Conservation (phyloP, 2,329 filamentous ascomycete species). For the Aurifilum marmelostoma region DNA sequence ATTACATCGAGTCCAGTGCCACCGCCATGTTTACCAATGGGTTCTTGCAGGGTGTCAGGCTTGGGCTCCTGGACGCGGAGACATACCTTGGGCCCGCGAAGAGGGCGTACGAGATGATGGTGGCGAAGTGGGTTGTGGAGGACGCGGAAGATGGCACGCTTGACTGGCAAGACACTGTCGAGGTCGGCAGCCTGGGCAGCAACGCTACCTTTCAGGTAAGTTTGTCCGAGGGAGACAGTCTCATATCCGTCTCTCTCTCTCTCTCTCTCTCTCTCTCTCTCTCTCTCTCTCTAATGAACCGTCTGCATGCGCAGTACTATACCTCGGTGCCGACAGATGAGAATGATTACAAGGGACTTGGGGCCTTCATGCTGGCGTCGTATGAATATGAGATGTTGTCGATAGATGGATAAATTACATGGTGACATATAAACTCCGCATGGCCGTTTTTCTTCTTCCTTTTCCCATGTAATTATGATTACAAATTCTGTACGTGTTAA, state of each 20-base stretch:
- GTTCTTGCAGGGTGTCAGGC: slow-evolving; percentile 43
- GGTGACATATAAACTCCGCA: not conserved
- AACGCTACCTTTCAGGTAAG: slow-evolving; percentile 49
- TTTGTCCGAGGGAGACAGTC: slow-evolving; percentile 24
- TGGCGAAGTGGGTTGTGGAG: slow-evolving; percentile 46
- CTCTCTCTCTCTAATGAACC: no score
- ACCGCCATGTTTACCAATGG: slow-evolving; percentile 50
- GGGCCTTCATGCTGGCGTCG: slow-evolving; percentile 40
- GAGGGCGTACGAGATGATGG: slow-evolving; percentile 44
- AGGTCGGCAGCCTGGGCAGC: slow-evolving; percentile 50
- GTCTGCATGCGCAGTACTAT: slow-evolving; percentile 40
- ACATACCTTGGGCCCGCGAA: slow-evolving; percentile 39
- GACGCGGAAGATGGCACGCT: slow-evolving; percentile 47
- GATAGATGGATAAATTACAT: not conserved
- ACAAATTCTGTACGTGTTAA: not conserved
- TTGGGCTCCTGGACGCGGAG: slow-evolving; percentile 37
- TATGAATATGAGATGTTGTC: slow-evolving; percentile 34
- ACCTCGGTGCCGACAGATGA: slow-evolving; percentile 38
- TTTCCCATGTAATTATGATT: not conserved
- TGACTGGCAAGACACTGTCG: slow-evolving; percentile 51
- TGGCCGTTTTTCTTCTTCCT: not conserved
- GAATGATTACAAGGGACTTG: slow-evolving; percentile 39
- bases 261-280: not conserved
- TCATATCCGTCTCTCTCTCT: not conserved
- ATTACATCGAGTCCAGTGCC: slow-evolving; percentile 51